Base-by-base conservation (phyloP, 176 grass and related monocot genomes). In the Puccinellia tenuiflora region DNA sequence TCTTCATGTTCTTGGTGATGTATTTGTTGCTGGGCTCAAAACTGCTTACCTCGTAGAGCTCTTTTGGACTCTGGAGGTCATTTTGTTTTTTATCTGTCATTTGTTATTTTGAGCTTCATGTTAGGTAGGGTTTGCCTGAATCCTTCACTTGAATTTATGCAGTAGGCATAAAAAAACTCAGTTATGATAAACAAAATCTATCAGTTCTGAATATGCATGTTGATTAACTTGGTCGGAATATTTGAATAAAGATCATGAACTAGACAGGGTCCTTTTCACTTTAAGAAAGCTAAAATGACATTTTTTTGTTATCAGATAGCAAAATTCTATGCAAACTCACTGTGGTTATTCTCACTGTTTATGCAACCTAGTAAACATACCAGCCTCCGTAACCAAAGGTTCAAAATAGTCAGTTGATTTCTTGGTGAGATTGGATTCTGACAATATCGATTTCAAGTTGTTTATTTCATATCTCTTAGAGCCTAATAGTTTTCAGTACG, bases 401-500 rank as follows among this genome's bases (percentile, higher is more conserved):
- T 3, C 45, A 16, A 62, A 79, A 24, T 35, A 73, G 5, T 52
- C 21, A 56, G 52, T 78, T 83, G 25, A 31, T 63, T 71, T 78
- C 15, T 60, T 33, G 16, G 31, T 5, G 3, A 6, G 18, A n/a
- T 52, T 15, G 38, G 2, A 21, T 80, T 42, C 22, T 52, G 7
- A 53, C 29, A 26, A 22, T 73, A 18, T 14, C 3, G 34, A 11
- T 38, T n/a, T 39, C 14, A 28, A 10, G 18, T 26, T 65, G 8
- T 84, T 73, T 30, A 63, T 26, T 24, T 81, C 2, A 42, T 70
- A 78, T 26, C 20, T 46, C 78, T 60, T 3, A 61, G 73, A 83
- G 7, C 12, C 33, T 53, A 60, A 6, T 83, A 52, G 42, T 64
- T 64, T 64, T 64, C 20, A 17, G 61, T 64, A 18, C 2, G 61